A percentile compares a stretch with the other conserved stretches of the same genome.
These are phyloP conservation scores for Ustilago bromivora DNA, from an alignment of 1,284 basidiomycete species.

Conservation along the genomic window DNA sequence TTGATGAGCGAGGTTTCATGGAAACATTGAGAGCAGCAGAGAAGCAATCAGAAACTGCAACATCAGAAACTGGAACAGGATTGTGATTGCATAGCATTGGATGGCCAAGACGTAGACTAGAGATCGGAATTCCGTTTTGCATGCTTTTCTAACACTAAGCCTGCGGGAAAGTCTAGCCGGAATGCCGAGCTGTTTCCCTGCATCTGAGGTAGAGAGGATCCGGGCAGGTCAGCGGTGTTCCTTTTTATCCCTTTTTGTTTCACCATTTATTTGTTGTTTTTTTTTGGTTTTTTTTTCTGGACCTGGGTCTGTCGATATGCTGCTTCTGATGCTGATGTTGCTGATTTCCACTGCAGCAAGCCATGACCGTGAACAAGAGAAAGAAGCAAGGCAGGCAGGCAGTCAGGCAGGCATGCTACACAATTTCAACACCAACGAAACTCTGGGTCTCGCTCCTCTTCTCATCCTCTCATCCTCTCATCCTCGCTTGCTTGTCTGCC, in stretches of 20 bases:
- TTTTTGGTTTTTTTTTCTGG: not conserved
- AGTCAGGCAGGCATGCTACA: not conserved
- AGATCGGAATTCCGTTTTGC: constrained; percentile 15
- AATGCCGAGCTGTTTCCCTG: constrained; percentile 11
- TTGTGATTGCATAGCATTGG: not conserved
- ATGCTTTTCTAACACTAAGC: not conserved
- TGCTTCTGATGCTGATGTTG: not conserved
- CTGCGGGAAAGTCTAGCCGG: not conserved
- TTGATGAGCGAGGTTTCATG: constrained; percentile 10
- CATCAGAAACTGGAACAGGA: not conserved
- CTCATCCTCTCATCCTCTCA: not conserved
- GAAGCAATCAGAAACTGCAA: not conserved
- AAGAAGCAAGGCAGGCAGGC: too few species aligned
- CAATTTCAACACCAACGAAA: not conserved
- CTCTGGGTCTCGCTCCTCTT: not conserved
- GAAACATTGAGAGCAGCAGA: constrained; percentile 17
- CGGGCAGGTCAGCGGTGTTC: not conserved
- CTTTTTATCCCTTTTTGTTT: not conserved
- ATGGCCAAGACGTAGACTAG: constrained; percentile 4
- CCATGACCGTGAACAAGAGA: too few species aligned
- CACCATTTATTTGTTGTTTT: not conserved
- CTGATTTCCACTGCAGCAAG: not conserved
- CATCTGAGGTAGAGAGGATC: constrained; percentile 1
- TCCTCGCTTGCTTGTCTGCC: constrained; percentile 13
- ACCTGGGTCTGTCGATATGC: constrained; percentile 4